Conservation (phyloP, 805 yeast species). For the Alloascoidea africana region DNA sequence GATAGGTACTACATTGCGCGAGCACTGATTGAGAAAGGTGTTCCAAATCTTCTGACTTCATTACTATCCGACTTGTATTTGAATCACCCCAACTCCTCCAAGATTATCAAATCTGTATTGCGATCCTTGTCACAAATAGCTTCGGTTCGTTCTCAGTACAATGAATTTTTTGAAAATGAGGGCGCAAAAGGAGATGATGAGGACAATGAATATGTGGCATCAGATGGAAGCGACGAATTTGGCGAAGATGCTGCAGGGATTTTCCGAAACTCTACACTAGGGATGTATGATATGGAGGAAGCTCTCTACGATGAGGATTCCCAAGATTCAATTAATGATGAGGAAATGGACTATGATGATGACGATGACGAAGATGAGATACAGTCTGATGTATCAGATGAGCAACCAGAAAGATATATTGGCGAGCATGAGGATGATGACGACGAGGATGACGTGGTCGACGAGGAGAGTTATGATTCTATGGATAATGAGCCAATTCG, state of each 20-base stretch:
- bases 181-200: constrained; percentile 36
- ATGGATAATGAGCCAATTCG: constrained; percentile 8
- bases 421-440: constrained; percentile 20
- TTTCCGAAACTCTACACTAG: constrained; percentile 77
- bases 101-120: constrained; percentile 41
- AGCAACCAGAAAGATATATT: constrained; percentile 14
- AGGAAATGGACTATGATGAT: constrained; percentile 32
- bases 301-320: constrained; percentile 43
- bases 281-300: constrained; percentile 83
- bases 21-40: constrained; percentile 51
- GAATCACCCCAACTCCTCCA: constrained; percentile 52
- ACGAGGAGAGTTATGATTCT: constrained; percentile 12
- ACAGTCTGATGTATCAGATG: constrained; percentile 13
- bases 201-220: constrained; percentile 27
- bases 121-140: constrained; percentile 44
- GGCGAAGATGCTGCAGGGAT: constrained; percentile 68
- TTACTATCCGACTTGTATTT: constrained; percentile 55
- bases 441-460: constrained; percentile 14
- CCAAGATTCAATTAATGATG: constrained; percentile 17
- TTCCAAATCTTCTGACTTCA: constrained; percentile 40
- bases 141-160: constrained; percentile 41
- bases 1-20: constrained; percentile 55
- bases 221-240: constrained; percentile 39
- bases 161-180: constrained; percentile 11
- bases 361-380: constrained; percentile 21